Evolutionary conservation across 2,329 filamentous ascomycete species (phyloP), one percentile per base, ranked within the genome.

Genomic region (Cytospora mali): DNA sequence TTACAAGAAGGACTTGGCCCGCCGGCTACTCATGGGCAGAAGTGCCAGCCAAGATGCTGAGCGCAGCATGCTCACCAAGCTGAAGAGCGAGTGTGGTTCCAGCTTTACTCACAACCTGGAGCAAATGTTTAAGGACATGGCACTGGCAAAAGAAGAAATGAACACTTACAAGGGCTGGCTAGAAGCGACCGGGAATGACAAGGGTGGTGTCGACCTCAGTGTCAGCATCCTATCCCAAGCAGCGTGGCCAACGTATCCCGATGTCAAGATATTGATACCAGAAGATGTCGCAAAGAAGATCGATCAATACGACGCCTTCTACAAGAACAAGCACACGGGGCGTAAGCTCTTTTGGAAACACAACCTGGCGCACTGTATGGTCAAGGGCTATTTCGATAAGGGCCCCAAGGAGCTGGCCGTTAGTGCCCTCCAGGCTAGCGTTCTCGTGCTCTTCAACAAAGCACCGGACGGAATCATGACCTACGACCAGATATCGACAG

Each of bases 121-220:
- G 76, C 92, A 94, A 66, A 99, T 99, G 95, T 99, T 99, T 81
- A 97, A 96, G 75, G 95, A 99, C 71, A 92, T 98, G 75, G 93
- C 97, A 72, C 83, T 97, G 23, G 91, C 91, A 14, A 90, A 90
- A 65, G 95, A 98, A 70, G 94, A 98, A 73, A 96, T 98, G 89
- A 78, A 84, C n/a, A 86, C 90, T 0, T 99, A 96, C 78, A 95
- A 90, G 74, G 83, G 76, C 75, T 93, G 75, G 77, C 81, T 84
- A 18, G 81, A 82, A 57, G 83, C 83, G 60, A 74, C 68, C 2
- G 77, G 77, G 4, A 71, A 72, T 33, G 68, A 69, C 46, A 85
- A 81, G 62, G 75, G 81, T 6, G 74, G 77, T 1, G 74, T 97
- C 49, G 91, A 95, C 73, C 81, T 98, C 18, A 87, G 87, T 65